Conservation (phyloP, 306 rosid species). For the Cajanus cajan region DNA sequence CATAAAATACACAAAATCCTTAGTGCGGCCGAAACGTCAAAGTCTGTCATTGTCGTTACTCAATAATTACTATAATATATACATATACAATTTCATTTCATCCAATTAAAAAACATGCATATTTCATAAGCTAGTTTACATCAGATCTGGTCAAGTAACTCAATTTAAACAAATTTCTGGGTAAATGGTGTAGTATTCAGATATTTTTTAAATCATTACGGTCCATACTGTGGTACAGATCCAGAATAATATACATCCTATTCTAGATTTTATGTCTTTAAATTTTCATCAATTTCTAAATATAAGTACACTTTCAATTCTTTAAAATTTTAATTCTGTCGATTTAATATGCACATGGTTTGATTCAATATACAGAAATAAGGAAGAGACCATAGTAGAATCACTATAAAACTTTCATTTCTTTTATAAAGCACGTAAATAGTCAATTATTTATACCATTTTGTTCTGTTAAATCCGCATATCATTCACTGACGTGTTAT, state of each 20-base stretch:
- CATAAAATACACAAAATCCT: conserved; percentile 27
- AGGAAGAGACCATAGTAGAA: not conserved
- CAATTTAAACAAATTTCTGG: no score
- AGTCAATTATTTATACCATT: conserved; percentile 1
- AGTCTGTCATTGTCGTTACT: conserved; percentile 21
- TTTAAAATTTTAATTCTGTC: not conserved
- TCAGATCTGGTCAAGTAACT: no score
- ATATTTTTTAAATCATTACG: no score
- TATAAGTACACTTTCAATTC: not conserved
- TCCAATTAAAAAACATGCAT: not conserved
- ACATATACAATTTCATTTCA: not conserved
- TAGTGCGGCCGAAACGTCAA: conserved; percentile 36
- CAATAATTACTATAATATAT: not conserved
- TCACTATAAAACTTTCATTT: not conserved
- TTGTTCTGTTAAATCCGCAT: not conserved
- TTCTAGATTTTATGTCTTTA: not conserved
- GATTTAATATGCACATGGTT: not conserved
- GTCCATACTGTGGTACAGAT: no score
- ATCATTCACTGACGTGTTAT: not conserved
- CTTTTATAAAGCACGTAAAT: not conserved
- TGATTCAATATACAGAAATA: not conserved
- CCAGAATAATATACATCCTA: no score
- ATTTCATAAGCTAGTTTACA: not conserved
- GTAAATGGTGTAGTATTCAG: no score
- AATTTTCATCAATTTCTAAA: not conserved